Conservation (phyloP, 2,329 filamentous ascomycete genomes). For the Curvularia sp. region DNA sequence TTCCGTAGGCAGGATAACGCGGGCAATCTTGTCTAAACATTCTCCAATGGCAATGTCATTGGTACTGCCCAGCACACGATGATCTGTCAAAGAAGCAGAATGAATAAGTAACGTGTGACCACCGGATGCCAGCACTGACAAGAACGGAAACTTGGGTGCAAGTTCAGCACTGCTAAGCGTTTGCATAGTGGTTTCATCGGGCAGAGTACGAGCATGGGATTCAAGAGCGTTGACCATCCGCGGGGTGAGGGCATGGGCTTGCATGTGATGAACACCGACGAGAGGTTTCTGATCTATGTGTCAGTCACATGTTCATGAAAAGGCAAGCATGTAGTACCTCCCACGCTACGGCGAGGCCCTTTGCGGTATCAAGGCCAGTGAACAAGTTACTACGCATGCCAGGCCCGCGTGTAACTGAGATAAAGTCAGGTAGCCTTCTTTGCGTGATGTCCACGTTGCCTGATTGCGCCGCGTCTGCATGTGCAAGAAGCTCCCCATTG, state of each 20-base stretch:
- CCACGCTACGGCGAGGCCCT: conserved; percentile 86
- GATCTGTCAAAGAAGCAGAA: conserved; percentile 71
- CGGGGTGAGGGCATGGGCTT: conserved; percentile 90
- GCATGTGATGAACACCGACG: conserved; percentile 94
- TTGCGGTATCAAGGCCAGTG: conserved; percentile 81
- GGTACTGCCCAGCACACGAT: conserved; percentile 75
- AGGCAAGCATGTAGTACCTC: conserved; percentile 47
- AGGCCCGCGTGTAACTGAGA: conserved; percentile 89
- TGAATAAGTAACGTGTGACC: conserved; percentile 89
- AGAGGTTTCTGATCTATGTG: conserved; percentile 66
- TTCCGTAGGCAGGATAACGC: conserved; percentile 71
- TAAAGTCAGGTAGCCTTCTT: conserved; percentile 71
- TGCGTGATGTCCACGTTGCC: conserved; percentile 6
- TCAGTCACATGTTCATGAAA: conserved; percentile 3
- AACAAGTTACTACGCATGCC: conserved; percentile 83
- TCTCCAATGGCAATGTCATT: conserved; percentile 89
- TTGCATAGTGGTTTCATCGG: neutral
- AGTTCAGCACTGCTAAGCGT: neutral
- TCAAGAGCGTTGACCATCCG: conserved; percentile 72
- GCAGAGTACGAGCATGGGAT: conserved; percentile 2
- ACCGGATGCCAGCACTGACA: conserved; percentile 88
- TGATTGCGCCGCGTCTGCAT: neutral
- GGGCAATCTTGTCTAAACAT: conserved; percentile 84
- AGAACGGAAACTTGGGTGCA: conserved; percentile 76
- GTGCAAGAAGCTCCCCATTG: conserved; percentile 1